phyloP scores from a whole-genome alignment of 2,329 filamentous ascomycete genomes.

The Pseudocercospora cruenta region DNA sequence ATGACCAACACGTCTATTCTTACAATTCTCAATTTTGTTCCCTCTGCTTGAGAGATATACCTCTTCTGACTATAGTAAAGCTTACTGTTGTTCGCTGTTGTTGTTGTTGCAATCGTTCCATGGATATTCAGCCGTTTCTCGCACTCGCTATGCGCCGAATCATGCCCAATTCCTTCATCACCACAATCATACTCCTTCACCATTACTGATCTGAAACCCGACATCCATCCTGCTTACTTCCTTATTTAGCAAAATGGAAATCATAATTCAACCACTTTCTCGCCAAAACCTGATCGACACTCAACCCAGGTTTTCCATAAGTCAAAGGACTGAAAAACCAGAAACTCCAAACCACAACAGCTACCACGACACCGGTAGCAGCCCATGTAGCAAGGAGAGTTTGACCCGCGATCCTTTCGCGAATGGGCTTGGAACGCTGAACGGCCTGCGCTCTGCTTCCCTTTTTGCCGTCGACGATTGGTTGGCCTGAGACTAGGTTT shows the following conservation, averaged over 20 bases:
- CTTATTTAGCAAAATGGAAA: slow-evolving; percentile 95
- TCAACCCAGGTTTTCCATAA: slow-evolving; percentile 89
- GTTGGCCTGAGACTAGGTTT: slow-evolving; percentile 49
- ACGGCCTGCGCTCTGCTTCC: slow-evolving; percentile 40
- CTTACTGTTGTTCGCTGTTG: not conserved
- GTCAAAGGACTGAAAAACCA: slow-evolving; percentile 94
- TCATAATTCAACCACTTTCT: slow-evolving; percentile 98
- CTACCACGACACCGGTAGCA: slow-evolving; percentile 71
- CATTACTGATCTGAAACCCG: no score
- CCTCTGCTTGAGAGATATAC: not conserved
- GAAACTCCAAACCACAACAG: slow-evolving; percentile 74
- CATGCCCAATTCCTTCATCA: not conserved
- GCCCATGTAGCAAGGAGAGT: slow-evolving; percentile 80
- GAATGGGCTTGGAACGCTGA: slow-evolving; percentile 69
- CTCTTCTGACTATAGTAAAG: not conserved
- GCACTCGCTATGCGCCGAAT: not conserved
- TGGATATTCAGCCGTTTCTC: not conserved
- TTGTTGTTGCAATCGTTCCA: not conserved
- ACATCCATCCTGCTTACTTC: no score
- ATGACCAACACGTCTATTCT: not conserved
- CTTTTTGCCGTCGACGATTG: slow-evolving; percentile 42
- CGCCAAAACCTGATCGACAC: slow-evolving; percentile 73
- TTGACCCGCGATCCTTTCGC: slow-evolving; percentile 78
- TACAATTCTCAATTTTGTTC: not conserved
- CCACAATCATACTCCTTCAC: not conserved